These are phyloP conservation scores for Xerocomus brunneocitrinus DNA, from an alignment of 768 basidiomycete genomes.

Conservation along the genomic window DNA sequence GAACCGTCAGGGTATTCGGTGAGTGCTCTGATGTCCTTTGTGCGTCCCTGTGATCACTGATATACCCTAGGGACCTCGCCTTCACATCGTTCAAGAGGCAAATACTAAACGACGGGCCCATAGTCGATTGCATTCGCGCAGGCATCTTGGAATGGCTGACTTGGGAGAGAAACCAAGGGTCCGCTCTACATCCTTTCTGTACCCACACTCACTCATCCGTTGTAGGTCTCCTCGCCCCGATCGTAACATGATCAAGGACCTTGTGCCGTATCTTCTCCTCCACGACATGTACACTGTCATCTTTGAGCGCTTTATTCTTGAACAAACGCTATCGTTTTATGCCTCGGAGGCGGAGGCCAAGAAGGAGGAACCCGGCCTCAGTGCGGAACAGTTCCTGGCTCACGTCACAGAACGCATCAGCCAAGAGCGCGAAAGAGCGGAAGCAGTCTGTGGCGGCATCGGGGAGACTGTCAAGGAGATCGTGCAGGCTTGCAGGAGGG, in stretches of 20 bases:
- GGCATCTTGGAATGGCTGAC: constrained; percentile 50
- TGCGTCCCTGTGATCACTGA: neutral
- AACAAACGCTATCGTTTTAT: constrained; percentile 51
- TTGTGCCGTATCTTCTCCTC: constrained; percentile 54
- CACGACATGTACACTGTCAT: constrained; percentile 52
- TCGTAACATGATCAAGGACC: constrained; percentile 40
- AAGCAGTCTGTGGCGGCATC: constrained; percentile 42
- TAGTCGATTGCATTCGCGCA: constrained; percentile 41
- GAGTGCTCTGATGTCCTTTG: constrained; percentile 6
- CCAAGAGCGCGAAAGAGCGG: constrained; percentile 56
- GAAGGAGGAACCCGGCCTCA: constrained; percentile 26
- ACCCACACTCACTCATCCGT: neutral
- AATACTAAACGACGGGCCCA: constrained; percentile 46
- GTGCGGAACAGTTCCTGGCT: constrained; percentile 51
- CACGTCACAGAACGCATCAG: constrained; percentile 42
- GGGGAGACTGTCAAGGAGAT: constrained; percentile 47
- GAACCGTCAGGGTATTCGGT: constrained; percentile 44
- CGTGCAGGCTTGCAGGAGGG: constrained; percentile 49
- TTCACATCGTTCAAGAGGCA: constrained; percentile 46
- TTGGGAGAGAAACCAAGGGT: constrained; percentile 49
- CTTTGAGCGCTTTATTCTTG: constrained; percentile 56
- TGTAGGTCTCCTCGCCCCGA: constrained; percentile 36
- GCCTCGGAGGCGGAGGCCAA: constrained; percentile 42
- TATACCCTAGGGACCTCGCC: constrained; percentile 46
- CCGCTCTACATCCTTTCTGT: neutral